These are phyloP conservation scores for Verticillium nubilum DNA, from an alignment of 2,329 filamentous ascomycete species.

Conservation along the genomic window DNA sequence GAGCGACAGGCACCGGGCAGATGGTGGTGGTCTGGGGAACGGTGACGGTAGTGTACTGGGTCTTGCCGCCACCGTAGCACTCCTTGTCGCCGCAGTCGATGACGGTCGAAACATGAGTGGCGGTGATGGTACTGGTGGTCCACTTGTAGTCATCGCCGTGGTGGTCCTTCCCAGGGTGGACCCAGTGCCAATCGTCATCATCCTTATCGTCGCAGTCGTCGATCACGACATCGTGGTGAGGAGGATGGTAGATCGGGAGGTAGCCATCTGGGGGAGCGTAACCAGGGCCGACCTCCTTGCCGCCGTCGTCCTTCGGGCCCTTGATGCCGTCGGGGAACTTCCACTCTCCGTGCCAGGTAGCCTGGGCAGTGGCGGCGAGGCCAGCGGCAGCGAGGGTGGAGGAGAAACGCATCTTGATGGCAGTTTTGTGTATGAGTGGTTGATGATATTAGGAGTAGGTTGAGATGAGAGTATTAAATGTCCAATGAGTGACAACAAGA, in stretches of 20 bases:
- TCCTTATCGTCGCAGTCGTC: constrained; percentile 27
- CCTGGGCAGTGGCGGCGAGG: constrained; percentile 10
- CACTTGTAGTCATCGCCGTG: constrained; percentile 22
- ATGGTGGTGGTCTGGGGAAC: constrained; percentile 35
- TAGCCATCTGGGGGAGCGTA: constrained; percentile 18
- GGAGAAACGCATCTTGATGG: constrained; percentile 11
- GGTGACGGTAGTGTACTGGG: constrained; percentile 28
- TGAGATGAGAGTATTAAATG: constrained; percentile 2
- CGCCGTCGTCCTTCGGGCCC: constrained; percentile 5
- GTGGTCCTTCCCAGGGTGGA: constrained; percentile 21
- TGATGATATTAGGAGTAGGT: neutral
- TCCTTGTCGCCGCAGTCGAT: constrained; percentile 30
- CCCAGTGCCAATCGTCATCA: constrained; percentile 28
- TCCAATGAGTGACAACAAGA: constrained; percentile 11
- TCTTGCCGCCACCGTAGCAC: constrained; percentile 31
- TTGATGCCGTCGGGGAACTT: constrained; percentile 16
- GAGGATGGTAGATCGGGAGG: constrained; percentile 29
- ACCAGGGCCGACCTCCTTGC: constrained; percentile 14
- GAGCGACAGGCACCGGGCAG: constrained; percentile 32
- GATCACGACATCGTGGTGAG: constrained; percentile 27
- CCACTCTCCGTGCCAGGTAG: constrained; percentile 12
- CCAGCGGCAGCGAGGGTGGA: constrained; percentile 9
- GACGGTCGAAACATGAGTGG: constrained; percentile 31
- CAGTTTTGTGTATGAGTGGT: neutral
- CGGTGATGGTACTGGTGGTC: constrained; percentile 36